These are phyloP conservation scores for Ascosphaera apis DNA, from an alignment of 2,329 filamentous ascomycete genomes.

Conservation along the genomic window DNA sequence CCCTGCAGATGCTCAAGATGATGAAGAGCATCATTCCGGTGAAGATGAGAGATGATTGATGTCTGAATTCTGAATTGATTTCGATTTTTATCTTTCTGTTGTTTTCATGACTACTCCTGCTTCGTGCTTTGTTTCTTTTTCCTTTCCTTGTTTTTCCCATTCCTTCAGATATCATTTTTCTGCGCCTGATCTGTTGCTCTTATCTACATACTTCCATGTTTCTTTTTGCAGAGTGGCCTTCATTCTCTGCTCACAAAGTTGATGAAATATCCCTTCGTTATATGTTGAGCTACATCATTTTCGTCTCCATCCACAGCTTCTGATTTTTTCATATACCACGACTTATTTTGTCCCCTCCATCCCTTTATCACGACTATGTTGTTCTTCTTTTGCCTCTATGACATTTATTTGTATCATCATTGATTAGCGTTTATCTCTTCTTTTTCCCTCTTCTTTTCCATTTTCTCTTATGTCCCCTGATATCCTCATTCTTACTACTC, in stretches of 20 bases:
- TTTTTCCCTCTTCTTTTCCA: constrained; percentile 7
- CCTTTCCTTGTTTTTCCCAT: not conserved
- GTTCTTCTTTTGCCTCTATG: not conserved
- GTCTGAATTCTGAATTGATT: constrained; percentile 14
- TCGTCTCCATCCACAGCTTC: not conserved
- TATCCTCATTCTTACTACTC: not conserved
- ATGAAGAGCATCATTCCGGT: constrained; percentile 17
- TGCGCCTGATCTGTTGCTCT: too few relatives aligned
- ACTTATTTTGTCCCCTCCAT: not conserved
- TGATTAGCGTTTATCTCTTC: constrained; percentile 9
- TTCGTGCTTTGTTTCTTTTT: not conserved
- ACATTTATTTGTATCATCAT: not conserved
- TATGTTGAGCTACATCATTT: not conserved
- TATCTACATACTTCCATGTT: too few relatives aligned
- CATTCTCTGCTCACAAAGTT: too few relatives aligned
- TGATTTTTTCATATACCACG: not conserved
- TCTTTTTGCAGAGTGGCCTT: too few relatives aligned
- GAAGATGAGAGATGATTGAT: constrained; percentile 43
- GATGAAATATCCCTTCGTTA: not conserved
- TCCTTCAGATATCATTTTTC: not conserved
- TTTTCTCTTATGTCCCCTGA: not conserved
- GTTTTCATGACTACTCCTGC: too few relatives aligned
- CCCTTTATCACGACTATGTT: not conserved
- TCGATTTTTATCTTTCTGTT: constrained; percentile 7
- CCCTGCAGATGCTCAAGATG: constrained; percentile 41